Evolutionary conservation across 2,329 filamentous ascomycete species (phyloP).

Genomic region (Fusarium sp.): DNA sequence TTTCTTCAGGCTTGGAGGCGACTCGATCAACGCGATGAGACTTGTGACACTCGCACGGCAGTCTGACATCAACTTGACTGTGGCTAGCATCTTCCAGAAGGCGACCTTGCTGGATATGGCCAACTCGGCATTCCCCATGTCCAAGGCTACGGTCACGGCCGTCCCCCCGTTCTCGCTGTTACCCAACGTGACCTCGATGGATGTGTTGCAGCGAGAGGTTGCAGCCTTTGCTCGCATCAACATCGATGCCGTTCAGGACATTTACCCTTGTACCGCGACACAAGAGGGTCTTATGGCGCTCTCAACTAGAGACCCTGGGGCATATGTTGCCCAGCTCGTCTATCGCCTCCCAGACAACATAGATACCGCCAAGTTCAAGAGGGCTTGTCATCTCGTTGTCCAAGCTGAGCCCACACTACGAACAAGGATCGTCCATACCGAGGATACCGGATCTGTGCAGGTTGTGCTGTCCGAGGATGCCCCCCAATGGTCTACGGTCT

Average conservation of each 20-base stretch:
- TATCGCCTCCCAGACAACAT: constrained; percentile 22
- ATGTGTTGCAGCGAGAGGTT: not conserved
- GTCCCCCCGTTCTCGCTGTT: constrained; percentile 28
- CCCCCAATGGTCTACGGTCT: constrained; percentile 18
- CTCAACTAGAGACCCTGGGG: constrained; percentile 24
- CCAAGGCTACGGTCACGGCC: not conserved
- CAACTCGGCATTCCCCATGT: constrained; percentile 26
- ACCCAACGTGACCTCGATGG: not conserved
- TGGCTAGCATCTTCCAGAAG: constrained; percentile 57
- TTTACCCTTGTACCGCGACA: constrained; percentile 34
- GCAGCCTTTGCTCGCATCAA: not conserved
- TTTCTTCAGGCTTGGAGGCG: constrained; percentile 60
- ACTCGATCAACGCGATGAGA: constrained; percentile 42
- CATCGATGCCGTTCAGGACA: constrained; percentile 1
- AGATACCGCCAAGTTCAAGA: constrained; percentile 23
- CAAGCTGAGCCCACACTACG: constrained; percentile 24
- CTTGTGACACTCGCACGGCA: constrained; percentile 49
- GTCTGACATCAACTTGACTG: constrained; percentile 54
- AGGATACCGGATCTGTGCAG: constrained; percentile 33
- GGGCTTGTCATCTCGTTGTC: constrained; percentile 23
- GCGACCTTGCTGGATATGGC: constrained; percentile 35
- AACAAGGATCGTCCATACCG: constrained; percentile 36
- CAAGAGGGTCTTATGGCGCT: constrained; percentile 42
- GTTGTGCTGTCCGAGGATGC: constrained; percentile 19
- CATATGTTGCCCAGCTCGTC: constrained; percentile 38